Percentiles rank a stretch among this genome's conserved stretches.
Conservation (phyloP, 345 rosid species). For the Murraya koenigii region DNA sequence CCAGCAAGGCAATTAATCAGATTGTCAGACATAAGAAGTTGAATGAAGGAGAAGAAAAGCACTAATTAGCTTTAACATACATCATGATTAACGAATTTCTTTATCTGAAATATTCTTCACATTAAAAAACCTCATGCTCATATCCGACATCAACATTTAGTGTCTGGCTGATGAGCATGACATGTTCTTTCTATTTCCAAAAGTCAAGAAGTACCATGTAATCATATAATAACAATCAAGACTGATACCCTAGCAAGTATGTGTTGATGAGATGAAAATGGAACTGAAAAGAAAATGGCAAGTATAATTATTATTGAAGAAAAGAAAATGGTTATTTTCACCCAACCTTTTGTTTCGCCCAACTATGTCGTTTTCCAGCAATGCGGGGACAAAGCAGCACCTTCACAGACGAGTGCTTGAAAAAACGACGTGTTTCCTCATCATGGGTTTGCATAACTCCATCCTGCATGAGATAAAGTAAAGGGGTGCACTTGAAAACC, state of each 20-base stretch:
- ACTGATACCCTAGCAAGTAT: neutral
- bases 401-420: conserved; percentile 90
- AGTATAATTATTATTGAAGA: neutral
- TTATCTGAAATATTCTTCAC: neutral
- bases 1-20: neutral
- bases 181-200: neutral
- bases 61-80: neutral
- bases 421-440: conserved; percentile 92
- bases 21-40: neutral
- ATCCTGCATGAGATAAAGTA: conserved; percentile 55
- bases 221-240: neutral
- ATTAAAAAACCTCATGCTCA: neutral
- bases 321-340: conserved; percentile 7
- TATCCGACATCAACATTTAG: neutral
- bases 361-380: conserved; percentile 94
- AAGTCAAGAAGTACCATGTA: neutral
- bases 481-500: neutral
- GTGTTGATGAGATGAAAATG: neutral
- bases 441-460: conserved; percentile 96
- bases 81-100: neutral
- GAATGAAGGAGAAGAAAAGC: neutral
- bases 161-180: neutral
- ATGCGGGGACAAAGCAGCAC: conserved; percentile 88
- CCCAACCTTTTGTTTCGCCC: conserved; percentile 82
- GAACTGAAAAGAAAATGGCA: too few species aligned